Base-by-base conservation (phyloP, 352 stramenopile species). In the Thraustochytrium striatum region DNA sequence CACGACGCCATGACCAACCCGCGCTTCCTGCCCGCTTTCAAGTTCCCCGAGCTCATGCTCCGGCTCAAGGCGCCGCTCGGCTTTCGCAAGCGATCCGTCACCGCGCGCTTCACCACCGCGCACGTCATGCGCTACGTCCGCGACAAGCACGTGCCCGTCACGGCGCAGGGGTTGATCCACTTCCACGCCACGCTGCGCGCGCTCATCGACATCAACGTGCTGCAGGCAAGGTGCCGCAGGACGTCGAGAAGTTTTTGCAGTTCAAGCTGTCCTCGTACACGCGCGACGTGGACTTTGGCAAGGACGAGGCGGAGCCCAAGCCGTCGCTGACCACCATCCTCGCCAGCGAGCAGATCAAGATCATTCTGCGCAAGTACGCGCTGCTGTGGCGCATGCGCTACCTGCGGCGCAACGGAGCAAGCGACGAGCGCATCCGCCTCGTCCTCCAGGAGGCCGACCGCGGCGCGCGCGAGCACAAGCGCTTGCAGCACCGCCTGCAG, bases 201-300 rank as follows among this genome's bases (percentile, higher is more conserved):
- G 1, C 57, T 80, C 3, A 75, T 80, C 30, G 58, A 80, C 70
- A 75, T 75, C 36, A 75, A 75, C 50, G 65, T 75, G 16, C 65
- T 75, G 21, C 65, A 75, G 30, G 65, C 30, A 25, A 75, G 30
- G 65, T 75, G 19, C 65, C 65, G 16, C 33, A 75, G 39, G 65
- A 75, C 13, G 39, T 75, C 1, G 65, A 75, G 50, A 61, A 75
- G 47, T 75, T 75, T 70, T 41, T 75, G 65, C 65, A 61, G 21
- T 43, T 75, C 44, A 75, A 75, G 39, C 44, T 75, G n/a, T 36
- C 9, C 44, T 7, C 44, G 9, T 75, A 75, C 25, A 62, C 65
- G 36, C 59, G 59, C 25, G 30, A 25, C 25, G 47, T 61, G 16
- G 44, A 62, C 19, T 62, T 58, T 41, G 44, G 8, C 25, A 28